Evolutionary conservation across 805 yeast species (phyloP), one percentile per base, ranked within the genome.

Genomic region (Ogataea trehalophila): DNA sequence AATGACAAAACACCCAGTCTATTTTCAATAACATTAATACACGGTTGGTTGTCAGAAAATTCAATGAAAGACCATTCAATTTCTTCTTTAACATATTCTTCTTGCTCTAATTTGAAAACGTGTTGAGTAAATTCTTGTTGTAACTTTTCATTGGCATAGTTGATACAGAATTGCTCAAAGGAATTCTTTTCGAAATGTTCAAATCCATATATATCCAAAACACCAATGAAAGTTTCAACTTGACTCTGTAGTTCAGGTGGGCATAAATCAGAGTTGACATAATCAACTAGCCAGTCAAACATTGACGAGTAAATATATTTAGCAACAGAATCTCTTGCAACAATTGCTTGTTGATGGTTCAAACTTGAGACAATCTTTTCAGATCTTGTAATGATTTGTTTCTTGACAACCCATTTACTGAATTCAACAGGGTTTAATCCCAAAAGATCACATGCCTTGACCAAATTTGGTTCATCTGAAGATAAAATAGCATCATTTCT

Each of bases 71-170:
- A 85, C 97, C 98, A 92, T 65, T 91, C 94, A 54, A 92, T 91
- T 62, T 91, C 86, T 70, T 92, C 98, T 50, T 79, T 80, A 45
- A 90, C 77, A 64, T 92, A 92, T 64, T 94, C 97, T 62, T 91
- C 96, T 73, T 94, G 98, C 65, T 92, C 99, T 52, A 94, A 77
- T 65, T 92, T 92, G 79, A 92, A 92, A 45, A 92, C 97, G 61
- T 92, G 97, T 72, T 90, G 97, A 61, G 91, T 92, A 69, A 92
- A 92, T 67, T 92, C 97, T 69, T 92, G 98, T 69, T 92, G 98
- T 59, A 92, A 76, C 69, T 92, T 92, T 72, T 92, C 99, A 69
- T 91, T 91, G 40, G 97, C 97, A 66, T 91, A 91, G 67, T 91
- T 91, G 69, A 91, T 91, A 73, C 99, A 92, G 69, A 92, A 92